Conservation (phyloP, 257 asterid genomes). For the Jacaranda copaia region DNA sequence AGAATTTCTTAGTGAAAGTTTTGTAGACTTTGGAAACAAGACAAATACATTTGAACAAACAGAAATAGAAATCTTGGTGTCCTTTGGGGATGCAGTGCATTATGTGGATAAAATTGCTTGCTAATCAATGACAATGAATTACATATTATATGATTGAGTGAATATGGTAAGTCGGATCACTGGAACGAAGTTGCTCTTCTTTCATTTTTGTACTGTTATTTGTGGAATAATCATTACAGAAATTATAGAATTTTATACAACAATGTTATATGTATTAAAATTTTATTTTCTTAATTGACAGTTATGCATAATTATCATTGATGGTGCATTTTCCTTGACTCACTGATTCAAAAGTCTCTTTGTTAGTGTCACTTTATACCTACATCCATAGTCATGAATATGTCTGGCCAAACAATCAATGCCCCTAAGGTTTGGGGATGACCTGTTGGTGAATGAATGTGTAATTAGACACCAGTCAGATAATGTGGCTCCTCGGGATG, state of each 20-base stretch:
- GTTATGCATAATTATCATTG: not conserved
- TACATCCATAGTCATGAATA: not conserved
- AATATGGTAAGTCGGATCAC: not conserved
- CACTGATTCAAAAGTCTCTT: no score
- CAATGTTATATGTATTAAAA: not conserved
- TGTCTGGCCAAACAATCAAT: not conserved
- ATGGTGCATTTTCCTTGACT: not conserved
- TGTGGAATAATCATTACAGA: not conserved
- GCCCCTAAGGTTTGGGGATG: not conserved
- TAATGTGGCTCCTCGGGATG: not conserved
- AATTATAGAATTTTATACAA: not conserved
- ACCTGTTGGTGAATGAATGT: not conserved
- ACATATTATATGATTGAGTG: not conserved
- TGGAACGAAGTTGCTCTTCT: not conserved
- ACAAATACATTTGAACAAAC: not conserved
- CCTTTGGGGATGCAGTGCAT: not conserved
- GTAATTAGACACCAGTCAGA: not conserved
- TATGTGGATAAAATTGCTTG: not conserved
- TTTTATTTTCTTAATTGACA: not conserved
- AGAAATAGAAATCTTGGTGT: not conserved
- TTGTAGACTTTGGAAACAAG: not conserved
- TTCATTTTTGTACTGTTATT: not conserved
- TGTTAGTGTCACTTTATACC: no score
- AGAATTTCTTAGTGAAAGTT: not conserved
- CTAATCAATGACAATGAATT: not conserved